phyloP scores from a whole-genome alignment of 164 flowering plant genomes.

The Taxillus chinensis region DNA sequence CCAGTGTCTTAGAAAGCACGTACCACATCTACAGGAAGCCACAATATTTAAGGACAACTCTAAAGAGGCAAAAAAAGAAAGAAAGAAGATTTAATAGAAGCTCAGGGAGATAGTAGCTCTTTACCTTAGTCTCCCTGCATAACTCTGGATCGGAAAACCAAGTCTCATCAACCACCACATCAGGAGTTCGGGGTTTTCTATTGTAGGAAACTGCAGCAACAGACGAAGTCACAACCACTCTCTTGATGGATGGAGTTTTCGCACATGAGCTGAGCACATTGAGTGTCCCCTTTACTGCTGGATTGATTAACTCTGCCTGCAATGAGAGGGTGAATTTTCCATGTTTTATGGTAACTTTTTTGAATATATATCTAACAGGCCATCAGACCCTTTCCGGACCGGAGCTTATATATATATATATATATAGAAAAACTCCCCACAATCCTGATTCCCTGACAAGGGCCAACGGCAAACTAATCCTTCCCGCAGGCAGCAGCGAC shows the following conservation, averaged over 20 bases:
- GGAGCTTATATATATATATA: too few relatives aligned
- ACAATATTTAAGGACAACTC: background rate
- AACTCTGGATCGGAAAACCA: slow-evolving; percentile 46
- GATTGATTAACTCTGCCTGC: slow-evolving; percentile 50
- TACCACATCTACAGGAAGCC: slow-evolving; percentile 36
- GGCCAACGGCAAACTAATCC: too few relatives aligned
- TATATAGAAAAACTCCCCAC: too few relatives aligned
- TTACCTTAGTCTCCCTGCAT: slow-evolving; percentile 28
- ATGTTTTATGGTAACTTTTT: too few relatives aligned
- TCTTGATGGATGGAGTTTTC: slow-evolving; percentile 32
- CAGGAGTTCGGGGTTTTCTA: slow-evolving; percentile 29
- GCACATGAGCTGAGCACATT: slow-evolving; percentile 50
- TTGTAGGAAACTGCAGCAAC: slow-evolving; percentile 37
- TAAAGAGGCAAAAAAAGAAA: background rate
- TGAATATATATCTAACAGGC: too few relatives aligned
- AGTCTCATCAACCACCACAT: slow-evolving; percentile 51
- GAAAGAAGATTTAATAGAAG: background rate
- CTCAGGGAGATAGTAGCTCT: background rate
- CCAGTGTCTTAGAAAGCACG: slow-evolving; percentile 42
- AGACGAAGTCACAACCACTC: slow-evolving; percentile 56
- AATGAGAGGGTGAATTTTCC: slow-evolving; percentile 1
- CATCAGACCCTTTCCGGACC: too few relatives aligned
- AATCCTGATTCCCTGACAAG: too few relatives aligned
- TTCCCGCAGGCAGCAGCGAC: too few relatives aligned
- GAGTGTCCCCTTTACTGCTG: slow-evolving; percentile 60